Evolutionary conservation across 2,329 filamentous ascomycete species (phyloP).

Genomic region (Fusarium virguliforme): DNA sequence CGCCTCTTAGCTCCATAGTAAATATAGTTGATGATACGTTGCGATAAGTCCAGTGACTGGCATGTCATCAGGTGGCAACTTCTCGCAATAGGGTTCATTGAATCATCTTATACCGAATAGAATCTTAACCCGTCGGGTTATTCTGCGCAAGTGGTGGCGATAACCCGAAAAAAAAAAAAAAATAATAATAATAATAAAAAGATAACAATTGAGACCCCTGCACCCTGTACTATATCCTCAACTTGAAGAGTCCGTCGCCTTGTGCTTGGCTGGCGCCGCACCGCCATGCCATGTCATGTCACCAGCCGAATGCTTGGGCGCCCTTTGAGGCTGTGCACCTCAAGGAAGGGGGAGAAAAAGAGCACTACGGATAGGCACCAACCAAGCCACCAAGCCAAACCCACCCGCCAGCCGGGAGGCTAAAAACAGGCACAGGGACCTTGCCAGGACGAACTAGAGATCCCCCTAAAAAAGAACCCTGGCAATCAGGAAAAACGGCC

Average conservation of each 20-base stretch:
- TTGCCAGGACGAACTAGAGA: slow-evolving; percentile 34
- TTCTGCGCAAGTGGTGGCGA: too few species aligned
- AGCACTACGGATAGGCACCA: neutral
- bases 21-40: too few species aligned
- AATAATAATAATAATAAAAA: too few species aligned
- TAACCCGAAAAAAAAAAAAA: too few species aligned
- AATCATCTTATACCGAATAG: too few species aligned
- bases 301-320: slow-evolving; percentile 28
- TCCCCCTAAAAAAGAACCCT: slow-evolving; percentile 9
- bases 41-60: too few species aligned
- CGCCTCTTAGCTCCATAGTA: too few species aligned
- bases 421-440: slow-evolving; percentile 44
- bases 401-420: slow-evolving; percentile 40
- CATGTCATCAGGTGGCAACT: too few species aligned
- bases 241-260: neutral
- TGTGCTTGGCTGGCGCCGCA: slow-evolving; percentile 17
- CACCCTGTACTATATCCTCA: neutral
- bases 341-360: slow-evolving; percentile 10
- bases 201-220: too few species aligned
- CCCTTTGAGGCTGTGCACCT: slow-evolving; percentile 44
- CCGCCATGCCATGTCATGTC: slow-evolving; percentile 23
- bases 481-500: neutral
- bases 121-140: too few species aligned
- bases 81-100: too few species aligned
- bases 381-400: too few species aligned